phyloP scores from a whole-genome alignment of 2,329 filamentous ascomycete species.

The Cladosporium sp. region DNA sequence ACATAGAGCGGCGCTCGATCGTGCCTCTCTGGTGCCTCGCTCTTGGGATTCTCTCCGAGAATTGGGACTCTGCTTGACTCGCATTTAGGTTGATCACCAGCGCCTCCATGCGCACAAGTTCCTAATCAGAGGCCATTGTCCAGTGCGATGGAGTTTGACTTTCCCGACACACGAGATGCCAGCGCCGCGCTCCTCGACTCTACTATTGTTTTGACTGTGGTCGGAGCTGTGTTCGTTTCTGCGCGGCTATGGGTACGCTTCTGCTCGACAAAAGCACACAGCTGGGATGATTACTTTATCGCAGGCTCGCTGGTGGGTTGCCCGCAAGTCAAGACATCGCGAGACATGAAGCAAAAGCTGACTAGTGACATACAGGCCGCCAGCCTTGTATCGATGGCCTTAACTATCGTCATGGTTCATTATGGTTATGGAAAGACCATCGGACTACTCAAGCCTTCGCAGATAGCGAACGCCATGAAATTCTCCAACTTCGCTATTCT shows the following conservation, averaged over 20 bases:
- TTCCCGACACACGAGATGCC: background rate
- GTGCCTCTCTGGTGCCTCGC: background rate
- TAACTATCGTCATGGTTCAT: background rate
- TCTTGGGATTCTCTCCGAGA: background rate
- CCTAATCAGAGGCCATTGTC: too few species aligned
- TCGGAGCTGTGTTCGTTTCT: slow-evolving; percentile 1
- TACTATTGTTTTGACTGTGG: background rate
- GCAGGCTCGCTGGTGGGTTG: background rate
- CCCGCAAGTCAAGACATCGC: background rate
- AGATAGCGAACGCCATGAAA: background rate
- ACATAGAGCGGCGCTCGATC: background rate
- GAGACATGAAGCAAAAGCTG: background rate
- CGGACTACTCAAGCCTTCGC: background rate
- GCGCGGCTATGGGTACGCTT: background rate
- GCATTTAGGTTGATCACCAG: background rate
- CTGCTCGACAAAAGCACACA: background rate
- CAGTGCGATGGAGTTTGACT: background rate
- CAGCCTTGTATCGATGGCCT: background rate
- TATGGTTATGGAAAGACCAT: background rate
- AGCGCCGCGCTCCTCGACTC: background rate
- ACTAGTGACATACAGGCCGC: background rate
- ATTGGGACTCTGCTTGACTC: background rate
- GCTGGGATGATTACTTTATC: slow-evolving; percentile 1
- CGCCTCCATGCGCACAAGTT: background rate
- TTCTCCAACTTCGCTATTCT: background rate